These are phyloP conservation scores for Inonotus obliquus DNA, from an alignment of 1,284 basidiomycete species.

Conservation along the genomic window DNA sequence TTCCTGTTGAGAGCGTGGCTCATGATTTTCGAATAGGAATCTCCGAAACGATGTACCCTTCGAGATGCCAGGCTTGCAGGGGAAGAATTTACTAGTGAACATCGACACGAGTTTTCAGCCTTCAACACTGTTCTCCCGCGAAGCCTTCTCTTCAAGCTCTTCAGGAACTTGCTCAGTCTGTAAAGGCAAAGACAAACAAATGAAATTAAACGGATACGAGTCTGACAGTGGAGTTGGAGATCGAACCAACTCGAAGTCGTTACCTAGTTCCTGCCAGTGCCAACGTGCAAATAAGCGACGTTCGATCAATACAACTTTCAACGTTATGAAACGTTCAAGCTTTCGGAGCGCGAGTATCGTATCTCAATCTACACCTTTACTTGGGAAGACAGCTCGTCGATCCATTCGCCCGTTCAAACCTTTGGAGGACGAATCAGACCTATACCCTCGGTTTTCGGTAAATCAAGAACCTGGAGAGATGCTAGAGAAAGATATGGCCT, in stretches of 20 bases:
- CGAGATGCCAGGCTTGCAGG: background rate
- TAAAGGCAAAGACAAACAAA: background rate
- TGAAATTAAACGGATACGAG: background rate
- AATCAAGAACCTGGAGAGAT: background rate
- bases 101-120: background rate
- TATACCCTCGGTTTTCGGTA: background rate
- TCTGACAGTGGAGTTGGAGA: too few species aligned
- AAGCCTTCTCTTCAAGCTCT: background rate
- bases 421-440: background rate
- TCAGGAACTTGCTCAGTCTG: background rate
- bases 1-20: background rate
- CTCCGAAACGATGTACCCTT: background rate
- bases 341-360: slow-evolving; percentile 12
- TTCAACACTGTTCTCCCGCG: background rate
- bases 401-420: background rate
- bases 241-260: background rate
- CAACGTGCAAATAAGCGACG: background rate
- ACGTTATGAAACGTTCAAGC: slow-evolving; percentile 1
- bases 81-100: background rate
- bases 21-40: background rate
- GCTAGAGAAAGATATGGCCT: background rate
- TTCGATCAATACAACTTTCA: slow-evolving; percentile 1
- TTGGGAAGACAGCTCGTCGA: background rate
- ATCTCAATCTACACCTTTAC: slow-evolving; percentile 13
- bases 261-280: background rate